Evolutionary conservation across 2,329 filamentous ascomycete species (phyloP), one percentile per base, ranked within the genome.

Genomic region (Colletotrichum brevisporum): DNA sequence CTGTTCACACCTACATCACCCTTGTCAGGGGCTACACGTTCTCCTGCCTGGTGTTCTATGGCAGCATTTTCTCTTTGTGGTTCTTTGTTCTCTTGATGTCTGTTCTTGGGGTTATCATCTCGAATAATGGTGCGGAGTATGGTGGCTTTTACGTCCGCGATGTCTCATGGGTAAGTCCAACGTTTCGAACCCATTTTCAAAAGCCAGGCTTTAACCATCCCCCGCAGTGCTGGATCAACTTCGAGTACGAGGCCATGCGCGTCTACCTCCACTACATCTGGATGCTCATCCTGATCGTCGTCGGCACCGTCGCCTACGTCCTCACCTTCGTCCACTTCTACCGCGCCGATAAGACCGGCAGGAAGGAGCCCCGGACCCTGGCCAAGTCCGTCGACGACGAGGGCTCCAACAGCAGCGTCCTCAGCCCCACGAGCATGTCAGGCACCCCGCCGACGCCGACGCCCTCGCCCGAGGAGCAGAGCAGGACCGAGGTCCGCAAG

Each of bases 261-360:
- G 81, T 92, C 1, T 84, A 84, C 76, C 82, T 88, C 1, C 89
- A 91, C 73, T 91, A 91, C 73, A 78, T 91, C 59, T 91, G 88
- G 84, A 89, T 91, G 64, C 90, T 83, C 67, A 73, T 82, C n/a
- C 74, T 77, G 9, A 75, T 83, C 5, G 70, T 75, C 24, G 16
- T 79, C 8, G 82, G 81, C 0, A 77, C 76, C 55, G 50, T 76
- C 3, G 70, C 83, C 2, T 84, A 83, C 72, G 74, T 73, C 0
- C 73, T 80, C 27, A 78, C 82, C 41, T 82, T 80, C 72, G 52
- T 80, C 18, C 77, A 73, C 36, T 74, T 83, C 2, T 76, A 56
- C 26, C 62, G 50, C n/a, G 9, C 18, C 5, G 54, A 55, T 16
- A 59, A 60, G 55, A 43, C 41, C n/a, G 21, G 26, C 13, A 41